Evolutionary conservation across 768 basidiomycete species (phyloP).

Genomic region (Collybiopsis luxurians): DNA sequence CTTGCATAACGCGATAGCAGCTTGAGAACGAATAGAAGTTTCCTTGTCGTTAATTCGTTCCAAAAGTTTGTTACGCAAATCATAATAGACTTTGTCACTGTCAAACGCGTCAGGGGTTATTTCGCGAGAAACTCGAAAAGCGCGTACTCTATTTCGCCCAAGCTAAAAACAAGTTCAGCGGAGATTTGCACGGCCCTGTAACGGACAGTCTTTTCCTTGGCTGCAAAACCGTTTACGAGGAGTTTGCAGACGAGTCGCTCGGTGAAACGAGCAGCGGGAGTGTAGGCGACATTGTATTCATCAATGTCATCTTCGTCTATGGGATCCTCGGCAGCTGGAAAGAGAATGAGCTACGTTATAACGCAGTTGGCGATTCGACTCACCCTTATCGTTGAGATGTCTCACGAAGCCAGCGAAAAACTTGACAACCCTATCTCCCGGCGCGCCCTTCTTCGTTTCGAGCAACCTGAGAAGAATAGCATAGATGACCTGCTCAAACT

Average conservation of each 20-base stretch:
- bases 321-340: slow-evolving; percentile 37
- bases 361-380: slow-evolving; percentile 11
- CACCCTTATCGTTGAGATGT: slow-evolving; percentile 77
- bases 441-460: slow-evolving; percentile 75
- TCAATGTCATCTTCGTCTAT: slow-evolving; percentile 37
- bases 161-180: slow-evolving; percentile 72
- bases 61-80: slow-evolving; percentile 61
- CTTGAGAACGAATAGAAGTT: slow-evolving; percentile 69
- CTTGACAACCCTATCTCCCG: slow-evolving; percentile 77
- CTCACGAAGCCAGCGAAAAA: slow-evolving; percentile 79
- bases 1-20: slow-evolving; percentile 75
- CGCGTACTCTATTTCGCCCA: slow-evolving; percentile 86
- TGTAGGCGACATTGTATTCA: slow-evolving; percentile 55
- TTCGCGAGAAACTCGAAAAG: neutral
- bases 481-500: slow-evolving; percentile 68
- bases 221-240: slow-evolving; percentile 70
- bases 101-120: neutral
- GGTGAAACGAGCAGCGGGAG: slow-evolving; percentile 66
- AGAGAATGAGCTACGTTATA: neutral
- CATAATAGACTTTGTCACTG: slow-evolving; percentile 75
- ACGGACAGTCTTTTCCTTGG: slow-evolving; percentile 86
- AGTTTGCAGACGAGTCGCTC: slow-evolving; percentile 62
- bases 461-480: slow-evolving; percentile 58
- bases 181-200: slow-evolving; percentile 78
- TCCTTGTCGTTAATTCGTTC: slow-evolving; percentile 83